A percentile compares a stretch with the other conserved stretches of the same genome.
Conservation (phyloP, 495 filamentous ascomycete species). For the Poronia punctata region DNA sequence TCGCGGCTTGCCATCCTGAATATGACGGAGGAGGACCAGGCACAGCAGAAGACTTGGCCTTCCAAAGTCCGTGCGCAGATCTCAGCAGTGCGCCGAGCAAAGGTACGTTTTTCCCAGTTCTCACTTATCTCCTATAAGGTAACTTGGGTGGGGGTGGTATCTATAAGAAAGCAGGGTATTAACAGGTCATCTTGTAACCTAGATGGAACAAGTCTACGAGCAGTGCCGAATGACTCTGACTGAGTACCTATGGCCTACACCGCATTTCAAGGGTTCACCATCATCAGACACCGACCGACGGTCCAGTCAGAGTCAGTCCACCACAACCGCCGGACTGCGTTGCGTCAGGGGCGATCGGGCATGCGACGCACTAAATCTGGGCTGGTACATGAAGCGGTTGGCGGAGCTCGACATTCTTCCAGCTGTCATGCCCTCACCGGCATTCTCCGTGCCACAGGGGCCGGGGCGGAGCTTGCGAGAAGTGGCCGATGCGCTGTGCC, state of each 20-base stretch:
- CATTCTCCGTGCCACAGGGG: neutral
- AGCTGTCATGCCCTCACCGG: constrained; percentile 8
- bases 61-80: constrained; percentile 26
- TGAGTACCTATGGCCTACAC: constrained; percentile 5
- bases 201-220: constrained; percentile 8
- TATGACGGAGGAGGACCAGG: constrained; percentile 18
- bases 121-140: too few relatives aligned
- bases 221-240: constrained; percentile 2
- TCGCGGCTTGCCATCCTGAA: constrained; percentile 33
- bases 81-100: constrained; percentile 25
- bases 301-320: neutral
- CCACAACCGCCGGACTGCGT: constrained; percentile 14
- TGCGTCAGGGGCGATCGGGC: constrained; percentile 29
- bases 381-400: constrained; percentile 35
- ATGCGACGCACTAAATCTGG: constrained; percentile 37
- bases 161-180: too few relatives aligned
- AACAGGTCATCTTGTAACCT: too few relatives aligned
- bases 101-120: constrained; percentile 16
- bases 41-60: constrained; percentile 21
- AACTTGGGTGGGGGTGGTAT: too few relatives aligned
- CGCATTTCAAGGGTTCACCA: neutral
- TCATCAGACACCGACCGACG: neutral
- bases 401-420: constrained; percentile 29
- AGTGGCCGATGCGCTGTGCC: constrained; percentile 25
- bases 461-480: constrained; percentile 21